Conservation (phyloP, 306 rosid genomes). For the Pterocarpus santalinus region DNA sequence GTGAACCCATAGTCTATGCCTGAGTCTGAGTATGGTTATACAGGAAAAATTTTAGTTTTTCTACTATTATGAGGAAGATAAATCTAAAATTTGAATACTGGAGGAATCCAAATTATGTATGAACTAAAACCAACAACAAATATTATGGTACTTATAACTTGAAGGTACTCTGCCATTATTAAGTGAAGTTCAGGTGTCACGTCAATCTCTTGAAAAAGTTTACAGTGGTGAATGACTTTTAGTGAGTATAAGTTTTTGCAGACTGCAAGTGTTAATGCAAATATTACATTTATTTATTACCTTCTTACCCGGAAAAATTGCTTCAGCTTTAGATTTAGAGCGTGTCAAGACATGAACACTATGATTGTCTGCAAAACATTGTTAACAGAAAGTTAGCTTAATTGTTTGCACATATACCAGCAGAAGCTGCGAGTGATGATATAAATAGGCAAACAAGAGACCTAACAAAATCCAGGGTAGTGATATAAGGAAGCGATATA, state of each 20-base stretch:
- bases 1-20: conserved; percentile 22
- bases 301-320: conserved; percentile 99
- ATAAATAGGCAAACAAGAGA: conserved; percentile 25
- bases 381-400: conserved; percentile 33
- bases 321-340: conserved; percentile 87
- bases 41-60: neutral
- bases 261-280: conserved; percentile 35
- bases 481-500: conserved; percentile 29
- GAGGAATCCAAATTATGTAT: conserved; percentile 6
- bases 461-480: conserved; percentile 33
- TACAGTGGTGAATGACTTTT: neutral
- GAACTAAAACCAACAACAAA: conserved; percentile 29
- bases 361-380: conserved; percentile 75
- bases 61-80: conserved; percentile 29
- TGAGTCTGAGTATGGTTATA: neutral
- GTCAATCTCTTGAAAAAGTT: conserved; percentile 34
- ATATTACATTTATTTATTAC: conserved; percentile 61
- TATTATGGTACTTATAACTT: conserved; percentile 22
- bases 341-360: conserved; percentile 83
- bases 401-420: neutral
- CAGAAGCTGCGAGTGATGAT: conserved; percentile 25
- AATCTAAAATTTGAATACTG: conserved; percentile 2
- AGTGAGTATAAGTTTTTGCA: conserved; percentile 24
- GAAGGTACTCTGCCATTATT: neutral
- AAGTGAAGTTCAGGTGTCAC: conserved; percentile 17